Evolutionary conservation across 2,329 filamentous ascomycete genomes (phyloP), one percentile per base, ranked within the genome.

Genomic region (Claviceps africana): DNA sequence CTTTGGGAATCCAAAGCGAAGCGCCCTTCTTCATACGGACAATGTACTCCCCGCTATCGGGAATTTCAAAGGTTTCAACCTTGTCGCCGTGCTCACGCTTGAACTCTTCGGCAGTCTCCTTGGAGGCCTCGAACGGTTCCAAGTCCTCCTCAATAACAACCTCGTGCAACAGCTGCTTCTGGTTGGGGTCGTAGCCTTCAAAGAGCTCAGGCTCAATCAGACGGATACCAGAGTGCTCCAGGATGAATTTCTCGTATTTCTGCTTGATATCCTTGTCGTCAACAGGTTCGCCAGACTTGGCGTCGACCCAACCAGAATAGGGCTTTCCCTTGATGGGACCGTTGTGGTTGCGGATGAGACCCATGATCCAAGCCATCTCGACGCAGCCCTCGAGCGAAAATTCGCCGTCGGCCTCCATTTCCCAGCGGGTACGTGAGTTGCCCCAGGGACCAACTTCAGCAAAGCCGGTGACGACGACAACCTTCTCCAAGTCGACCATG

Each of bases 311-410:
- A 60, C 93, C 93, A 59, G 91, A 88, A 73, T 98, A 97, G 58
- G 86, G 86, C 73, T 95, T 86, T 67, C 93, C 93, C 75, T 98
- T 98, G 67, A 98, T 81, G 33, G 85, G 83, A 19, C 93, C 93
- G 61, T 97, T 97, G 75, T 95, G 88, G 70, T 98, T 95, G 78
- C 91, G 96, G 75, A 98, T 97, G 55, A 97, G 82, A 64, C 93
- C 93, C 91, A 97, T 98, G 69, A 98, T 88, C 93, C 93, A 98
- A 33, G 93, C 90, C 93, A 98, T 98, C 71, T 98, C 93, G 55
- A 98, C 85, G 63, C 93, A 97, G 31, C 93, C 93, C 70, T 98
- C 94, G 15, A 98, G 81, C 9, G 93, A 97, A 74, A 98, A 98
- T 64, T 95, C 81, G 65, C 93, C 93, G 59, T 90, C 83, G 1